These are phyloP conservation scores for Parastagonospora nodorum DNA, from an alignment of 2,329 filamentous ascomycete species.

Conservation along the genomic window DNA sequence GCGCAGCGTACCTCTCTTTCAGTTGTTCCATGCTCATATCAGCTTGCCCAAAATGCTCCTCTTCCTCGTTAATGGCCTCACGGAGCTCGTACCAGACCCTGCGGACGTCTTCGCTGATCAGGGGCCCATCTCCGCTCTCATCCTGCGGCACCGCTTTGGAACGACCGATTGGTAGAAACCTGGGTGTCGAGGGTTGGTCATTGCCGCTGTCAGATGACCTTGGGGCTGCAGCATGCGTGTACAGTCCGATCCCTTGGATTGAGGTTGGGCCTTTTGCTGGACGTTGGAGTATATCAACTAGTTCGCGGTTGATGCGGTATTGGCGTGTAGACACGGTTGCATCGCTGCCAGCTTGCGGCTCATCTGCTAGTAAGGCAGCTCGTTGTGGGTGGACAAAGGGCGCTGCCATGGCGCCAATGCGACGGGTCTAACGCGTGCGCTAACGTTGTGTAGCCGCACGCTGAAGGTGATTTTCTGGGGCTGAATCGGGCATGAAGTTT, in stretches of 20 bases:
- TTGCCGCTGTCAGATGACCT: neutral
- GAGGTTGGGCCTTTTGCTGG: conserved; percentile 7
- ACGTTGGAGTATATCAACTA: conserved; percentile 16
- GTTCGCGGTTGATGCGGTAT: conserved; percentile 25
- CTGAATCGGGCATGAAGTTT: no score
- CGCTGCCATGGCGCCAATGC: no score
- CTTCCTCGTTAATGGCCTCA: neutral
- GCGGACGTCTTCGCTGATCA: neutral
- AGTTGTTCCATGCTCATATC: neutral
- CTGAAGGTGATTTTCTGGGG: no score
- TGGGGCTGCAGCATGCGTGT: conserved; percentile 27
- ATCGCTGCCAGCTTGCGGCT: no score
- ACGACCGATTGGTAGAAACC: conserved; percentile 3
- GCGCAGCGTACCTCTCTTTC: neutral
- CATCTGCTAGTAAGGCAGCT: no score
- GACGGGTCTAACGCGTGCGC: no score
- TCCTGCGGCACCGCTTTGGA: neutral
- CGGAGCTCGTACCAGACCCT: neutral
- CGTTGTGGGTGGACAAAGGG: no score
- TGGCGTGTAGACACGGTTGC: conserved; percentile 6
- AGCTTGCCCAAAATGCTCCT: neutral
- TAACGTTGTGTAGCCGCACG: no score
- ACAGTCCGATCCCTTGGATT: conserved; percentile 31
- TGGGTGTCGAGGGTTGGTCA: neutral
- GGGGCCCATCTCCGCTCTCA: neutral